Base-by-base conservation (phyloP, 2,329 filamentous ascomycete genomes). In the Pseudogymnoascus sp. region DNA sequence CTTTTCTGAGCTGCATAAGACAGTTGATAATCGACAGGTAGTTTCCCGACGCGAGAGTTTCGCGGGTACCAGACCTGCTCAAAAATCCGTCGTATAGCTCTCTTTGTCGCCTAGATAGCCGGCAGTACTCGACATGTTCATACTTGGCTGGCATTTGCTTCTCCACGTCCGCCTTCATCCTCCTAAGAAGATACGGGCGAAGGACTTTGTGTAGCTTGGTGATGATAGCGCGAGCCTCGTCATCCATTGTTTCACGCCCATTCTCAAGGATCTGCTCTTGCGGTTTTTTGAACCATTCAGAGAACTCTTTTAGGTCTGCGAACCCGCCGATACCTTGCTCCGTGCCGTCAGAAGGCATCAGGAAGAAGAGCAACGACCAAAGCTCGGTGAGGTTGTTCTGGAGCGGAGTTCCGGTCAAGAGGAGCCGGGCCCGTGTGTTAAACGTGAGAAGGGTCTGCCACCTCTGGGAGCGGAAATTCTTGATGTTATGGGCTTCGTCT, bases 101-200 rank as follows among this genome's bases (percentile, higher is more conserved):
- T 47, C 94, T 86, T 73, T 99, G 94, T 23, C 94, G 87, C 74
- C 97, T 97, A 5, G 93, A 97, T 4, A 99, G 80, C 50, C 93
- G 89, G 75, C 94, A 99, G 71, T 96, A 92, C 67, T 97, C 90
- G 18, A 99, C 92, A 71, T 97, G 92, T 74, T 99, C 95, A 72
- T 96, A 96, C 74, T 99, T 99, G 65, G 86, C 92, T 0, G 95
- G 94, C 90, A 99, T 96, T 73, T 99, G 94, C 77, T 97, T 97
- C 77, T 99, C 95, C 5, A 99, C 94, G 72, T 99, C 94, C 50
- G 91, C 90, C 76, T 99, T 99, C 63, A 99, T 79, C 63, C 94
- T 86, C 61, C 94, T 87, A 5, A 99, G 81, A 10, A 99, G 82
- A 71, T 97, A 97, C 0, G 94, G 94, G 1, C 95, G 86, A 8